A percentile compares a stretch with the other conserved stretches of the same genome.
These are phyloP conservation scores for Galeopsis tetrahit DNA, from an alignment of 257 asterid genomes.

Conservation along the genomic window DNA sequence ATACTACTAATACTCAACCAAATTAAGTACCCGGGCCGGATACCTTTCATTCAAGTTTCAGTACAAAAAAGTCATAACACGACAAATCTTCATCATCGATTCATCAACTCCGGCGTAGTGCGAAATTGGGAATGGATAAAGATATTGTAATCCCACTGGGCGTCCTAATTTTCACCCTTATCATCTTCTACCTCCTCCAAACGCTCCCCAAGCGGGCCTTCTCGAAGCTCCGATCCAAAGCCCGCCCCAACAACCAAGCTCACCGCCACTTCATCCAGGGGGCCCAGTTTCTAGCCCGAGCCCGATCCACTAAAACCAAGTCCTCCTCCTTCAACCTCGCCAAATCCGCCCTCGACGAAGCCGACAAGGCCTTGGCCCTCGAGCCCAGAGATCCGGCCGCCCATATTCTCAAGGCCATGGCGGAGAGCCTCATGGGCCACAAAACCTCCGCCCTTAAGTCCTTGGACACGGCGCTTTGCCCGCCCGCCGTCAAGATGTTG, in stretches of 20 bases:
- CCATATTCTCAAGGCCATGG: conserved; percentile 82
- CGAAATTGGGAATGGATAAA: conserved; percentile 47
- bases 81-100: not conserved
- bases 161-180: conserved; percentile 59
- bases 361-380: conserved; percentile 70
- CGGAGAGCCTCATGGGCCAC: conserved; percentile 71
- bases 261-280: conserved; percentile 84
- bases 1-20: not conserved
- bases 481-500: conserved; percentile 68
- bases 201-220: conserved; percentile 66
- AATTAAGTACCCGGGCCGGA: not conserved
- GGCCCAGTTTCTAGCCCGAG: conserved; percentile 78
- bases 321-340: conserved; percentile 62
- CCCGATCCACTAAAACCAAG: conserved; percentile 62
- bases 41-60: not conserved
- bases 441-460: conserved; percentile 67
- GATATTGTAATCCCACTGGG: conserved; percentile 53
- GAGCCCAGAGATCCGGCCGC: conserved; percentile 86
- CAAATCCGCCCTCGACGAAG: conserved; percentile 74
- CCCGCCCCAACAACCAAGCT: conserved; percentile 66
- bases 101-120: not conserved
- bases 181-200: conserved; percentile 64
- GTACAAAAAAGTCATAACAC: not conserved
- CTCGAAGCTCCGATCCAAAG: conserved; percentile 58
- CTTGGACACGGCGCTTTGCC: conserved; percentile 66